phyloP scores from a whole-genome alignment of 306 rosid species.

The Prunus davidiana region DNA sequence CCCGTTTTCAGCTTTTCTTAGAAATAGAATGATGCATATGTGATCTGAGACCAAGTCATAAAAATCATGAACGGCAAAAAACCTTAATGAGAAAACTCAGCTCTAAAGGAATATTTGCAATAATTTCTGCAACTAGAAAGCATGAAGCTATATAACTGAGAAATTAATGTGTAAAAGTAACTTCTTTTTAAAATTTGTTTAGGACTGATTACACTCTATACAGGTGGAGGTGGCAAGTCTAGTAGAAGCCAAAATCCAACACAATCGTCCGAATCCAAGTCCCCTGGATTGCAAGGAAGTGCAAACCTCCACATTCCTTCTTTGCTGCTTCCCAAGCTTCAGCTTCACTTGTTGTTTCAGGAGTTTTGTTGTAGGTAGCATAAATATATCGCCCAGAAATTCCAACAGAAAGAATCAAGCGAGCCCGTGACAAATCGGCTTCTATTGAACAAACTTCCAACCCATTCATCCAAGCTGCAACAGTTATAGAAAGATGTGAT shows the following conservation, averaged over 20 bases:
- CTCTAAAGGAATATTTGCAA: background rate
- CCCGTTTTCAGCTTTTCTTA: no score
- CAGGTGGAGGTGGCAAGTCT: slow-evolving; percentile 95
- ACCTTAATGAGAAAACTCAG: background rate
- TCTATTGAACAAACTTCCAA: slow-evolving; percentile 74
- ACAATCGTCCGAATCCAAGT: slow-evolving; percentile 79
- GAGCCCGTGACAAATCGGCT: slow-evolving; percentile 56
- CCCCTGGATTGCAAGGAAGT: slow-evolving; percentile 94
- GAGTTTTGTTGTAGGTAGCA: slow-evolving; percentile 70
- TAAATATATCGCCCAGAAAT: slow-evolving; percentile 79
- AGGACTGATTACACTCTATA: slow-evolving; percentile 27
- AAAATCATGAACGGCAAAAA: background rate
- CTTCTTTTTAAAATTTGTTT: background rate
- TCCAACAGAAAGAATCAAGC: slow-evolving; percentile 69
- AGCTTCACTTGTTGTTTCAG: slow-evolving; percentile 66
- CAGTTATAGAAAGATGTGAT: slow-evolving; percentile 7
- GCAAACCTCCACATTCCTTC: slow-evolving; percentile 86
- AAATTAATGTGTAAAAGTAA: background rate
- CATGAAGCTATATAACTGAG: background rate
- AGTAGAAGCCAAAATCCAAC: slow-evolving; percentile 94
- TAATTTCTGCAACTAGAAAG: slow-evolving; percentile 11
- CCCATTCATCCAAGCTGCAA: slow-evolving; percentile 85
- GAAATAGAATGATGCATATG: no score
- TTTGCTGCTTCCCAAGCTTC: slow-evolving; percentile 98
- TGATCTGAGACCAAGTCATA: background rate